Conservation (phyloP, 495 filamentous ascomycete genomes). For the Talaromyces thailandensis region DNA sequence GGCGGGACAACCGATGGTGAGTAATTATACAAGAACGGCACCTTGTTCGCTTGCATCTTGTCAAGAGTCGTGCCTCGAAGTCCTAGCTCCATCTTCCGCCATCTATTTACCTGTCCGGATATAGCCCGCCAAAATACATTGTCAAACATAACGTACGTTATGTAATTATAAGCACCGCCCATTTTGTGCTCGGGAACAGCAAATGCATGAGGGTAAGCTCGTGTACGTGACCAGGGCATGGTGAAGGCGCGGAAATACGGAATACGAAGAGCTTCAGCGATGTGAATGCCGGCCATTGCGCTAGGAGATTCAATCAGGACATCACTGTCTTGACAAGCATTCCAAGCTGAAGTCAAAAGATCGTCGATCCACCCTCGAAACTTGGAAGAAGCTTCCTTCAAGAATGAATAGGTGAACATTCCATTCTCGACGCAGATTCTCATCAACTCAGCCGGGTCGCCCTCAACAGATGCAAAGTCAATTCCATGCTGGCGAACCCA, state of each 20-base stretch:
- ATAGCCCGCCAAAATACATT: constrained; percentile 95
- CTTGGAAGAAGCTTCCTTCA: constrained; percentile 77
- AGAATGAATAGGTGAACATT: constrained; percentile 91
- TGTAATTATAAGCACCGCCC: constrained; percentile 90
- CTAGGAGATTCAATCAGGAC: constrained; percentile 92
- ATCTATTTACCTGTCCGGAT: constrained; percentile 84
- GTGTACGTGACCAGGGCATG: constrained; percentile 96
- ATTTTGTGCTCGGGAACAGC: constrained; percentile 89
- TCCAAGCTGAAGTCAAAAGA: constrained; percentile 75
- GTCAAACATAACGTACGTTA: constrained; percentile 96
- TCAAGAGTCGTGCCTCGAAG: constrained; percentile 75
- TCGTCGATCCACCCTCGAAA: constrained; percentile 93
- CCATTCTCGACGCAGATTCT: constrained; percentile 91
- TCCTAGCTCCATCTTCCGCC: constrained; percentile 72
- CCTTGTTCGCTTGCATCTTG: constrained; percentile 91
- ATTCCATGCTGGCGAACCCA: constrained; percentile 92
- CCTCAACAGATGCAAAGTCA: constrained; percentile 78
- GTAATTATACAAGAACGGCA: constrained; percentile 97
- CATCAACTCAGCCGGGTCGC: constrained; percentile 93
- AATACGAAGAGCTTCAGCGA: constrained; percentile 89
- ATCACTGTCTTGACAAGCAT: constrained; percentile 77
- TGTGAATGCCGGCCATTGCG: constrained; percentile 96
- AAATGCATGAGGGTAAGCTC: constrained; percentile 96
- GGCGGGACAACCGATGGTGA: constrained; percentile 85
- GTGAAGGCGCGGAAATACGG: constrained; percentile 97